phyloP scores from a whole-genome alignment of 2,329 filamentous ascomycete genomes.

The Cercospora sp. region DNA sequence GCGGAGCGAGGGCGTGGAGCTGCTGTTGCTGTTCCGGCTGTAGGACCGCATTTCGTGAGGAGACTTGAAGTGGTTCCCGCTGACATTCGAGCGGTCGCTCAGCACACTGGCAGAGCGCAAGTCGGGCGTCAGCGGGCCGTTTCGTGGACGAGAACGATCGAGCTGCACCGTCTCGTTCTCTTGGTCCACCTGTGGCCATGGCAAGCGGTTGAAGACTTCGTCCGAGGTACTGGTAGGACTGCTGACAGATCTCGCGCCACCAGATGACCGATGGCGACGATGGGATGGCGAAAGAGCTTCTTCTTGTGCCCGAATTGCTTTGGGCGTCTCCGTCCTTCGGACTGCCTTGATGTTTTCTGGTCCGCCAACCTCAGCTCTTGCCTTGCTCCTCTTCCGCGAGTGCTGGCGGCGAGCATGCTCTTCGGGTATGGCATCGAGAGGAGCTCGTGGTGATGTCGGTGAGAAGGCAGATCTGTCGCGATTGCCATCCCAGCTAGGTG shows the following conservation, averaged over 20 bases:
- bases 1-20: slow-evolving; percentile 68
- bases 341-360: slow-evolving; percentile 46
- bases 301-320: slow-evolving; percentile 42
- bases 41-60: slow-evolving; percentile 59
- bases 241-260: slow-evolving; percentile 22
- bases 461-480: slow-evolving; percentile 23
- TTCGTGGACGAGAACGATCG: slow-evolving; percentile 41
- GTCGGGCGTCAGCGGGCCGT: slow-evolving; percentile 32
- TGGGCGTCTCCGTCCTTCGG: slow-evolving; percentile 45
- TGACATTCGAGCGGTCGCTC: slow-evolving; percentile 48
- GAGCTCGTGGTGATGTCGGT: slow-evolving; percentile 31
- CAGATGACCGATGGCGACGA: slow-evolving; percentile 10
- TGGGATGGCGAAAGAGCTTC: slow-evolving; percentile 22
- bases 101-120: slow-evolving; percentile 44
- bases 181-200: slow-evolving; percentile 48
- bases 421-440: slow-evolving; percentile 50
- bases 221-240: slow-evolving; percentile 38
- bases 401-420: slow-evolving; percentile 26
- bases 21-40: slow-evolving; percentile 59
- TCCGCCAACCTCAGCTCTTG: slow-evolving; percentile 45
- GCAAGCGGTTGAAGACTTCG: slow-evolving; percentile 36
- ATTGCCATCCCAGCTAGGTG: neutral
- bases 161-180: slow-evolving; percentile 47
- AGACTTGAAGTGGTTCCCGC: slow-evolving; percentile 43
- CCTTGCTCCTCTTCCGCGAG: slow-evolving; percentile 44